phyloP scores from a whole-genome alignment of 306 rosid species.

The Rubus idaeus region DNA sequence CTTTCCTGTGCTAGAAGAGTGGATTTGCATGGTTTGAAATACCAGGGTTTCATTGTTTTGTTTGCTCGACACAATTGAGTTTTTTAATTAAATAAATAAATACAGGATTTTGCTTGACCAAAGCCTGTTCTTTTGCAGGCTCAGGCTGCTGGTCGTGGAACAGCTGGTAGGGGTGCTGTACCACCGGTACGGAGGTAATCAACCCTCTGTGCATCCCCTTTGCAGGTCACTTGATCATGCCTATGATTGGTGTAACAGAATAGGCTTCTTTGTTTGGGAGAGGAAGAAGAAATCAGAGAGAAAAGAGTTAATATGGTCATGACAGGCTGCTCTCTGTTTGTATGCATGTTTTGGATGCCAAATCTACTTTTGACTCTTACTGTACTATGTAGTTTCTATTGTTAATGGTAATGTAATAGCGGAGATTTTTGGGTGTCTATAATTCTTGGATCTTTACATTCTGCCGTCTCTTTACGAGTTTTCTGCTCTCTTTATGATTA shows the following conservation, averaged over 20 bases:
- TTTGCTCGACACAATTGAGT: neutral
- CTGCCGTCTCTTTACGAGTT: too few species aligned
- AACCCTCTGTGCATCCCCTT: neutral
- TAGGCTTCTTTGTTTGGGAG: constrained; percentile 23
- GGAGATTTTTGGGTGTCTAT: neutral
- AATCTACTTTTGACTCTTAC: constrained; percentile 20
- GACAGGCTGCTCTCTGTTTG: constrained; percentile 13
- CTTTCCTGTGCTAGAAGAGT: neutral
- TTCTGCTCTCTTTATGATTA: neutral
- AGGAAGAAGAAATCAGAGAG: constrained; percentile 21
- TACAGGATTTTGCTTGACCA: constrained; percentile 15
- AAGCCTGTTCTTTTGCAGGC: constrained; percentile 48
- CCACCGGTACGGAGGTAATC: constrained; percentile 89
- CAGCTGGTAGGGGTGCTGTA: constrained; percentile 77
- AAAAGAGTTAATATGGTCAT: constrained; percentile 23
- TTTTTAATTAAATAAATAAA: too few species aligned
- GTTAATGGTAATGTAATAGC: constrained; percentile 10
- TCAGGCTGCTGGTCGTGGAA: constrained; percentile 98
- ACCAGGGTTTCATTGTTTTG: neutral
- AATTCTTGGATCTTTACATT: neutral
- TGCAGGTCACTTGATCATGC: neutral
- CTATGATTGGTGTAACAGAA: constrained; percentile 30
- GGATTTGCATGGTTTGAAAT: neutral
- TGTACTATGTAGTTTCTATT: constrained; percentile 20
- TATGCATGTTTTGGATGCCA: constrained; percentile 24